Conservation (phyloP, 2,329 filamentous ascomycete species). For the Graphiopsis chlorocephala region DNA sequence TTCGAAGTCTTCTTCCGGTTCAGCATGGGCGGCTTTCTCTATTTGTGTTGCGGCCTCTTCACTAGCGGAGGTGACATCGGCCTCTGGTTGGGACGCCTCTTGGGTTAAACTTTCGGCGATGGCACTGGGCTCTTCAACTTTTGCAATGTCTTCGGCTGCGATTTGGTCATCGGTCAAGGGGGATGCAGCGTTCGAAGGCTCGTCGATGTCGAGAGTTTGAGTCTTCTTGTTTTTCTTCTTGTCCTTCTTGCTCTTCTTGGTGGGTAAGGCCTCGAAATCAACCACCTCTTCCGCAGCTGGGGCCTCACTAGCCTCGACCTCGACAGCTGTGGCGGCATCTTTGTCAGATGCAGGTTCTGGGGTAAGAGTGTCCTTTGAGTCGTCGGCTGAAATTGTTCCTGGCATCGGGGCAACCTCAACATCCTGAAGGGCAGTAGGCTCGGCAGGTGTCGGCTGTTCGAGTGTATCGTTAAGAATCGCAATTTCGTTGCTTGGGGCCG, state of each 20-base stretch:
- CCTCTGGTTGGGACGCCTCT: background rate
- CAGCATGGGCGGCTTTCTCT: background rate
- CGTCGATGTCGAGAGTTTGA: background rate
- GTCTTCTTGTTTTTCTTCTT: conserved; percentile 38
- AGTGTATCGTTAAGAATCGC: too few relatives aligned
- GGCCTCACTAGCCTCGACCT: background rate
- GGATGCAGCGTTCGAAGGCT: background rate
- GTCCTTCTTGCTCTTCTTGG: conserved; percentile 31
- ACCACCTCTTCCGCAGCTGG: background rate
- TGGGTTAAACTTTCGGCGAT: background rate
- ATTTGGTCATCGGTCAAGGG: background rate
- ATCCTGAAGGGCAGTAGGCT: background rate
- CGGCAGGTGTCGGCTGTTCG: background rate
- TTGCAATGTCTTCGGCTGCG: background rate
- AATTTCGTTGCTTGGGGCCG: background rate
- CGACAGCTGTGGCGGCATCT: background rate
- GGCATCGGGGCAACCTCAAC: background rate
- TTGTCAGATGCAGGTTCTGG: background rate
- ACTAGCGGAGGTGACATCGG: background rate
- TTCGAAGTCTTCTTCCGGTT: conserved; percentile 17
- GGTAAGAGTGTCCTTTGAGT: background rate
- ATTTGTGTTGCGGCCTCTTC: background rate
- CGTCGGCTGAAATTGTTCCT: background rate
- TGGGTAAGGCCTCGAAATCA: conserved; percentile 16
- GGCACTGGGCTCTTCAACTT: background rate